Base-by-base conservation (phyloP, 1,284 basidiomycete species). In the Tilletia indica region DNA sequence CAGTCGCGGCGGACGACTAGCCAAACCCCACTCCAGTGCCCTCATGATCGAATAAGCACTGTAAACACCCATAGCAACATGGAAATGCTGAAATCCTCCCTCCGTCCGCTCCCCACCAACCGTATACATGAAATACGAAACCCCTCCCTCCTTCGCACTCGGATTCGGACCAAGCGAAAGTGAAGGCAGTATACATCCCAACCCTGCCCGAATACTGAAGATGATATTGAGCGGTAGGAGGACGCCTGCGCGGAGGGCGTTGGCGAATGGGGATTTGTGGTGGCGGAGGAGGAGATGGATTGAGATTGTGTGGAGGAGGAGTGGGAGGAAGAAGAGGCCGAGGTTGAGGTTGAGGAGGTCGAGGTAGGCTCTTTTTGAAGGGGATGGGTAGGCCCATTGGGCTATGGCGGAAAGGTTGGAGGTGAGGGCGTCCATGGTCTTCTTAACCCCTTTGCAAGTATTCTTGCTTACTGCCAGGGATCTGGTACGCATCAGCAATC, bases 171-270 rank as follows among this genome's bases (percentile, higher is more conserved):
- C 68, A 6, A 68, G 31, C 6, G 8, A 14, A 21, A 51, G 31
- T 14, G 63, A 25, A n/a, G 8, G 25, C 45, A 51, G n/a, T 16
- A 12, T 34, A n/a, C 25, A 19, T 19, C 51, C 42, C 21, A 54
- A 31, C 48, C 68, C 63, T 49, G 68, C 42, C 14, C 42, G n/a
- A 21, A 49, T 51, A 51, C 47, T 54, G 47, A 56, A 25, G 5
- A 69, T n/a, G 48, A 69, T 38, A 21, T 34, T 58, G 49, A 69
- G 63, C 19, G 58, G 51, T 14, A 68, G 47, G 49, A 69, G 51
- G 48, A 61, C 48, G 14, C 49, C 47, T 48, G n/a, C 36, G 48
- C 42, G 63, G 51, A 69, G 25, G 49, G 51, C 42, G 68, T 47
- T 51, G 5, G 47, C 42, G 48, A 38, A 36, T 49, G 42, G 38